Percentiles rank a stretch among this genome's conserved stretches.
Conservation (phyloP, 176 grass and related monocot species). For the Zoysia japonica region DNA sequence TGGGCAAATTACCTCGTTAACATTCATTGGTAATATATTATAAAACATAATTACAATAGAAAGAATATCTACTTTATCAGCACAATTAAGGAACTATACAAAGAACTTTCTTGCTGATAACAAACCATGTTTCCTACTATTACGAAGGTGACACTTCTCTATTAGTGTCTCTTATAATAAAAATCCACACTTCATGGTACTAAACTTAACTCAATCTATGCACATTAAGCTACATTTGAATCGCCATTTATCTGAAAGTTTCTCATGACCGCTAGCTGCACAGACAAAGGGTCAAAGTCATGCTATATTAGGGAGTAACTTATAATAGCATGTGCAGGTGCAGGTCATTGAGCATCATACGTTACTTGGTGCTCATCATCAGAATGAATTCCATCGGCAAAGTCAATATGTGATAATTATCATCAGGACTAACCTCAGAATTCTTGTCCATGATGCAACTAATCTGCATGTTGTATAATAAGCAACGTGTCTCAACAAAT, state of each 20-base stretch:
- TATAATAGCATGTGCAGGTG: slow-evolving; percentile 15
- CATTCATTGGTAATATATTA: not conserved
- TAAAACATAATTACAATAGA: not conserved
- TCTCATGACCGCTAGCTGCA: not conserved
- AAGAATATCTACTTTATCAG: not conserved
- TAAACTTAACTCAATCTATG: not conserved
- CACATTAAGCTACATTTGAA: no score
- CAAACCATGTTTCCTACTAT: not conserved
- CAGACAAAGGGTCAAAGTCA: not conserved
- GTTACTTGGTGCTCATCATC: not conserved
- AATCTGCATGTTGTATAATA: slow-evolving; percentile 24
- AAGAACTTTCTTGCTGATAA: not conserved
- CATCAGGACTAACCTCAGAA: slow-evolving; percentile 5
- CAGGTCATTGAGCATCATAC: slow-evolving; percentile 21
- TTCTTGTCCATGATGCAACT: slow-evolving; percentile 20
- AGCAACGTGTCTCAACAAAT: not conserved
- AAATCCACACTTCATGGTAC: not conserved
- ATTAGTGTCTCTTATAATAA: not conserved
- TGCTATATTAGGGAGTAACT: slow-evolving; percentile 18
- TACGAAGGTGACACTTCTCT: not conserved
- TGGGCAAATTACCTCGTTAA: not conserved
- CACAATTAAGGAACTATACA: not conserved
- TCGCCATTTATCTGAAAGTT: not conserved
- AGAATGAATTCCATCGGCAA: not conserved
- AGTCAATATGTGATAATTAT: no score